phyloP scores from a whole-genome alignment of 1,284 basidiomycete genomes.

The Melampsora abietis-canadensis region DNA sequence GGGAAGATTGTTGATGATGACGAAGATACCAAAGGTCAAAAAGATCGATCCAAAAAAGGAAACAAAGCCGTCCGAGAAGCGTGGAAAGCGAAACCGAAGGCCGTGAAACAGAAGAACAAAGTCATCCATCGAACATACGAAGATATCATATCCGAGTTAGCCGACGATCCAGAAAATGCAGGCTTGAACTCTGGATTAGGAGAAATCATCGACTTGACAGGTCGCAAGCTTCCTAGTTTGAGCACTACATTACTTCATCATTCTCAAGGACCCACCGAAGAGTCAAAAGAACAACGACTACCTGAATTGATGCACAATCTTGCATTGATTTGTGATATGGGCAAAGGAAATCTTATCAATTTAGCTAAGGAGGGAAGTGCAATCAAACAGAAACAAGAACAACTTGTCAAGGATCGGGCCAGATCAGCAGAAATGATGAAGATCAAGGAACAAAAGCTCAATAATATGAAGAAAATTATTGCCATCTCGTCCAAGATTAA shows the following conservation, averaged over 20 bases:
- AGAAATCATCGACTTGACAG: slow-evolving; percentile 88
- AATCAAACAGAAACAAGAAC: slow-evolving; percentile 72
- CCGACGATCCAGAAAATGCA: slow-evolving; percentile 52
- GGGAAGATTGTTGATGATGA: slow-evolving; percentile 45
- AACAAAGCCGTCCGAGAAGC: slow-evolving; percentile 44
- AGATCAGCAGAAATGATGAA: slow-evolving; percentile 66
- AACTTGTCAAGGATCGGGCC: slow-evolving; percentile 67
- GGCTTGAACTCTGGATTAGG: slow-evolving; percentile 63
- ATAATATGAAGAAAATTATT: slow-evolving; percentile 44
- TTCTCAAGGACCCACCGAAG: slow-evolving; percentile 48
- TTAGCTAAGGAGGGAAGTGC: slow-evolving; percentile 83
- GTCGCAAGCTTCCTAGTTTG: slow-evolving; percentile 73
- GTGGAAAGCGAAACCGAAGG: slow-evolving; percentile 64
- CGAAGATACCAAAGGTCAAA: slow-evolving; percentile 48
- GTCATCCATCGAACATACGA: slow-evolving; percentile 93
- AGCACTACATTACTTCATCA: slow-evolving; percentile 70
- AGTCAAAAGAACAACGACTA: slow-evolving; percentile 55
- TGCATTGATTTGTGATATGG: slow-evolving; percentile 74
- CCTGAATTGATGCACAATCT: slow-evolving; percentile 95
- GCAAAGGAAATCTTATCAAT: slow-evolving; percentile 76
- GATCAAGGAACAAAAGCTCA: slow-evolving; percentile 47
- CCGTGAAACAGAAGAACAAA: slow-evolving; percentile 62
- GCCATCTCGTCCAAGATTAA: slow-evolving; percentile 23
- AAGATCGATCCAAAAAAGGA: slow-evolving; percentile 44
- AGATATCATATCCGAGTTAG: slow-evolving; percentile 81